Base-by-base conservation (phyloP, 2,329 filamentous ascomycete genomes). In the Colletotrichum siamense region DNA sequence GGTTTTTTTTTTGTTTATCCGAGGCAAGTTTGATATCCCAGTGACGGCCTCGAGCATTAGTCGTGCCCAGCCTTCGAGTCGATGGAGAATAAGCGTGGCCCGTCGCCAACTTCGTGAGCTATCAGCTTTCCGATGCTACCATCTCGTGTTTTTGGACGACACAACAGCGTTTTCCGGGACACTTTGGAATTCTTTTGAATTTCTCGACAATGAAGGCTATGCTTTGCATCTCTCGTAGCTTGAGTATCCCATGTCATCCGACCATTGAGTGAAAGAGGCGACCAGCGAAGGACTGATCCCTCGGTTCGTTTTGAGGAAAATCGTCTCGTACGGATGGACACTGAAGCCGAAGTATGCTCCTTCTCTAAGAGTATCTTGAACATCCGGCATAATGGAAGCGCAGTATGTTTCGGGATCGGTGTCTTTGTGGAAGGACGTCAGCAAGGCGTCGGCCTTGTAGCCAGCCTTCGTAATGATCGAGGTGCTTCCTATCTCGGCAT, bases 271-370 rank as follows among this genome's bases (percentile, higher is more conserved):
- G 49, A 85, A 68, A 16, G 78, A 76, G 3, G 78, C 68, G 28
- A 85, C 73, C 28, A 81, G 69, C 3, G 57, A 30, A 2, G 79
- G 78, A 57, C 83, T 82, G 59, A 84, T 81, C 8, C 80, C 78
- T 39, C 80, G 78, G 55, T 84, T 83, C 8, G 82, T 81, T 78
- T 85, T 84, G 70, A 81, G 77, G 67, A 86, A 86, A n/a, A 86
- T 69, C 3, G 82, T 83, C 80, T 86, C 84, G 78, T 84, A 86
- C 5, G 85, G 84, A 52, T 86, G 84, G 8, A 84, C 66, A 59
- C 79, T 83, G 71, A 78, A 80, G 30, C 83, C 84, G 67, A 82
- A 83, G 78, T 85, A 84, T 34, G 75, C 77, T 12, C 79, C 73
- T 28, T 81, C 69, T 57, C 71, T 80, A 9, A 82, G 70, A 52